phyloP scores from a whole-genome alignment of 805 yeast species.

The Sugiyamaella americana region DNA sequence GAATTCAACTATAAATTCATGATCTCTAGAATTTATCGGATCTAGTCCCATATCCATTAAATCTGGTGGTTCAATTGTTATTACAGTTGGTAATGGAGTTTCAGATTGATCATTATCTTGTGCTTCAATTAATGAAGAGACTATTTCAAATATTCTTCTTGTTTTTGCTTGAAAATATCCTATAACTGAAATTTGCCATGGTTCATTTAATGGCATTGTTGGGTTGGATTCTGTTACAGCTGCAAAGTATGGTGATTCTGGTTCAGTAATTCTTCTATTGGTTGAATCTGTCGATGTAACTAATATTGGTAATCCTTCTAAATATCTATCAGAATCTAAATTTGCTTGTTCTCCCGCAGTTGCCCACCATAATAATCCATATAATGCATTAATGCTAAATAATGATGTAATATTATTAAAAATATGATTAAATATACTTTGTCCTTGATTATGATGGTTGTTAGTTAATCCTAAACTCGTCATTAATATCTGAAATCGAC shows the following conservation, averaged over 20 bases:
- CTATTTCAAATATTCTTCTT: slow-evolving; percentile 36
- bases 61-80: slow-evolving; percentile 40
- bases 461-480: slow-evolving; percentile 14
- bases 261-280: not conserved
- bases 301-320: slow-evolving; percentile 32
- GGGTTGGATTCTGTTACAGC: not conserved
- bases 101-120: slow-evolving; percentile 18
- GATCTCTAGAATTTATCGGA: slow-evolving; percentile 44
- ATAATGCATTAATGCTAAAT: slow-evolving; percentile 6
- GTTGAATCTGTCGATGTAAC: not conserved
- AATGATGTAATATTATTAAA: not conserved
- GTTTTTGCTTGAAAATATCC: slow-evolving; percentile 51
- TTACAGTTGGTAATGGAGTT: slow-evolving; percentile 12
- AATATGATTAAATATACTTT: not conserved
- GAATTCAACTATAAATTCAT: slow-evolving; percentile 39
- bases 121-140: slow-evolving; percentile 36
- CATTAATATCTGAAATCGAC: slow-evolving; percentile 22
- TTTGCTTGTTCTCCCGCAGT: slow-evolving; percentile 62
- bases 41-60: slow-evolving; percentile 54
- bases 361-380: slow-evolving; percentile 81
- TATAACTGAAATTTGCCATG: slow-evolving; percentile 30
- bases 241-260: slow-evolving; percentile 6
- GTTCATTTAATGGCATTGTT: slow-evolving; percentile 9
- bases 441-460: not conserved
- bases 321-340: slow-evolving; percentile 35